These are phyloP conservation scores for Iris macrosiphon DNA, from an alignment of 106 monocot species.

Conservation along the genomic window DNA sequence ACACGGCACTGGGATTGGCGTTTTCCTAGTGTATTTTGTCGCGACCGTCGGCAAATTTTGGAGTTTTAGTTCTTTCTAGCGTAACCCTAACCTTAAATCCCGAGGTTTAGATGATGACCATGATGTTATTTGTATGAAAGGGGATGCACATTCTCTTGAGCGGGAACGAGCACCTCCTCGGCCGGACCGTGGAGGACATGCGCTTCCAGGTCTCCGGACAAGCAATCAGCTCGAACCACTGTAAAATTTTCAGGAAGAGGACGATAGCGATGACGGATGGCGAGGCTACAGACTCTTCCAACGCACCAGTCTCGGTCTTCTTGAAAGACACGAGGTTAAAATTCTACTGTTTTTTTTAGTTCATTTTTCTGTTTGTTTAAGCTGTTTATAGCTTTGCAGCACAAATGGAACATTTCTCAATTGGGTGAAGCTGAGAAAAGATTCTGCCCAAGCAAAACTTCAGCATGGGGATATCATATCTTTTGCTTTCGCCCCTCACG, in stretches of 20 bases:
- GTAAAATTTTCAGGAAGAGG: slow-evolving; percentile 63
- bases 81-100: neutral
- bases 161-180: slow-evolving; percentile 56
- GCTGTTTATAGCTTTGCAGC: slow-evolving; percentile 40
- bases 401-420: slow-evolving; percentile 94
- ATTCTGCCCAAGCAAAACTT: slow-evolving; percentile 48
- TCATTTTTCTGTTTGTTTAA: slow-evolving; percentile 3
- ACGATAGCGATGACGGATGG: slow-evolving; percentile 21
- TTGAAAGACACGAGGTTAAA: slow-evolving; percentile 85
- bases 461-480: slow-evolving; percentile 92
- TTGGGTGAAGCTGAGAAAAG: slow-evolving; percentile 62
- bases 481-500: slow-evolving; percentile 59
- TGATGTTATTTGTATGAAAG: slow-evolving; percentile 23
- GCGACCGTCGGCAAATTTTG: too few species aligned
- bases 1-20: too few species aligned
- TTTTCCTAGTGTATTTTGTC: too few species aligned
- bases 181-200: slow-evolving; percentile 58
- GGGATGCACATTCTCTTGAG: slow-evolving; percentile 87
- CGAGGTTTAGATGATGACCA: neutral
- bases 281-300: slow-evolving; percentile 14
- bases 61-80: neutral
- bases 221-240: slow-evolving; percentile 69
- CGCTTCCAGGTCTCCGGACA: slow-evolving; percentile 44
- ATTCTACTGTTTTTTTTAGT: slow-evolving; percentile 1
- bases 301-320: slow-evolving; percentile 25